Evolutionary conservation across 768 basidiomycete species (phyloP).

Genomic region (Pleurotus cornucopiae): DNA sequence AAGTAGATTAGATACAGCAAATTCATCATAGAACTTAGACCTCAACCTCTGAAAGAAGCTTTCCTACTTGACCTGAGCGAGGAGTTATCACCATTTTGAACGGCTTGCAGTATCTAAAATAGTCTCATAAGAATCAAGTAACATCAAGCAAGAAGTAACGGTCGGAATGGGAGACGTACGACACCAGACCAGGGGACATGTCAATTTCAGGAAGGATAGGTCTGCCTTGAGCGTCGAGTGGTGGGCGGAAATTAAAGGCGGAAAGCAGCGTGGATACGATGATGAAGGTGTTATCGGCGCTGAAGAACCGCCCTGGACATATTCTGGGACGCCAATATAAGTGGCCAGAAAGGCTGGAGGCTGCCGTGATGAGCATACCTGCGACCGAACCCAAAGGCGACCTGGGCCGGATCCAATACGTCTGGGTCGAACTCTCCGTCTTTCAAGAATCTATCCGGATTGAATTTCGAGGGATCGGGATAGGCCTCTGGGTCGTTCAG

Average conservation of each 20-base stretch:
- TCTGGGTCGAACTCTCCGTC: constrained; percentile 31
- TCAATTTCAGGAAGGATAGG: neutral
- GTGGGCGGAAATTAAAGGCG: constrained; percentile 5
- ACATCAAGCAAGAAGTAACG: too few species aligned
- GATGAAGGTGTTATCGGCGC: neutral
- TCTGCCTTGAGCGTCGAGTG: constrained; percentile 6
- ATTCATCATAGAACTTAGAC: neutral
- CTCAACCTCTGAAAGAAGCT: constrained; percentile 10
- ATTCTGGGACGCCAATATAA: neutral
- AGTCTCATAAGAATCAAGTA: too few species aligned
- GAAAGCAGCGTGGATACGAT: constrained; percentile 5
- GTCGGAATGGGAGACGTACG: neutral
- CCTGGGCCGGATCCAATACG: constrained; percentile 29
- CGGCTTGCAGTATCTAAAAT: constrained; percentile 17
- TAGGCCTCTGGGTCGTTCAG: constrained; percentile 28
- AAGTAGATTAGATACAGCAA: neutral
- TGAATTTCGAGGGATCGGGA: constrained; percentile 32
- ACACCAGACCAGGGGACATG: constrained; percentile 4
- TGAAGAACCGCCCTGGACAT: constrained; percentile 7
- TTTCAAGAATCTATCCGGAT: constrained; percentile 42
- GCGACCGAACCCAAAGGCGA: constrained; percentile 33
- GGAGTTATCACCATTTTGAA: constrained; percentile 24
- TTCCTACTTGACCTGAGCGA: constrained; percentile 17
- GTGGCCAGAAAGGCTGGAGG: too few species aligned
- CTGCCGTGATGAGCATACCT: neutral